Conservation (phyloP, 1,139 yeast species). For the Pneumocystis canis region DNA sequence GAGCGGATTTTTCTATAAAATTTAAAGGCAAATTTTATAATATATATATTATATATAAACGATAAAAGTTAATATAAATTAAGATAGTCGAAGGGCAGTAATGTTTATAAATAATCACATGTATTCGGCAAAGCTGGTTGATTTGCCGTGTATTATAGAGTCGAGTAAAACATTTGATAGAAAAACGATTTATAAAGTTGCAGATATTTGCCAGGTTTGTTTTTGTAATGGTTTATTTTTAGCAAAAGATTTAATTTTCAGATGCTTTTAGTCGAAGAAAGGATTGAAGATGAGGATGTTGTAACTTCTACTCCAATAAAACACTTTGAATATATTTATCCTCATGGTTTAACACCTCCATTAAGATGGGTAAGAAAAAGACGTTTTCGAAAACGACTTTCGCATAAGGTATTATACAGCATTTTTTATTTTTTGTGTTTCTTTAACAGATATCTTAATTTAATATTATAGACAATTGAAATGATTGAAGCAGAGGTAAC, state of each 20-base stretch:
- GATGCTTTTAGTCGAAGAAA: conserved; percentile 60
- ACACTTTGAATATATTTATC: conserved; percentile 29
- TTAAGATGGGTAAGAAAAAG: conserved; percentile 41
- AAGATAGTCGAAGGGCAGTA: conserved; percentile 64
- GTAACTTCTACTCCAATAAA: conserved; percentile 30
- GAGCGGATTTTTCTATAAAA: conserved; percentile 47
- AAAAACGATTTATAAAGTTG: conserved; percentile 73
- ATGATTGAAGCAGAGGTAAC: conserved; percentile 66
- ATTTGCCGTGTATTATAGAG: conserved; percentile 79
- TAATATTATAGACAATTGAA: conserved; percentile 30
- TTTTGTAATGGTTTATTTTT: background rate
- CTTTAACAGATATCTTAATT: background rate
- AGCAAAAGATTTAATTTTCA: conserved; percentile 27
- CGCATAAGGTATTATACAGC: conserved; percentile 23
- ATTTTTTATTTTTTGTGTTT: background rate
- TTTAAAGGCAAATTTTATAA: conserved; percentile 12
- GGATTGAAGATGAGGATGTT: conserved; percentile 43
- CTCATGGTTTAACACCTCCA: conserved; percentile 79
- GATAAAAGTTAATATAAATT: conserved; percentile 27
- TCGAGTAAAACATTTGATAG: conserved; percentile 79
- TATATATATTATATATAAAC: background rate
- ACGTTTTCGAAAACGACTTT: conserved; percentile 39
- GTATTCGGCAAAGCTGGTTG: conserved; percentile 77
- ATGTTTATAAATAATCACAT: conserved; percentile 39
- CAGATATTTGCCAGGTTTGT: conserved; percentile 43